Evolutionary conservation across 1,139 yeast genomes (phyloP), one percentile per base, ranked within the genome.

Genomic region (Ogataea hybrid): DNA sequence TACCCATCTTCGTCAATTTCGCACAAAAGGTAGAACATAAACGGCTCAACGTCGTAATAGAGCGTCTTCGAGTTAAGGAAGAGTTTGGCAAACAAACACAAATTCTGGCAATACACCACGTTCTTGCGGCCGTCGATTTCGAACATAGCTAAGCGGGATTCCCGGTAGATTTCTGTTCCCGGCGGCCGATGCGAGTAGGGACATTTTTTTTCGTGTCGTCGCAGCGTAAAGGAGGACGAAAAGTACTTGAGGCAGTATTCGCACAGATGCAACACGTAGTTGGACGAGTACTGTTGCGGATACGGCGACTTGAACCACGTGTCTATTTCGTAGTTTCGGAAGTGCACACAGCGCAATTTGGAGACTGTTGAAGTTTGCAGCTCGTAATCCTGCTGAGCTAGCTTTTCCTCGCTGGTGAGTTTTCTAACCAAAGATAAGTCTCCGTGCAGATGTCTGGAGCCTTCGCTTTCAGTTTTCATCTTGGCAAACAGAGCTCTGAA

Each of bases 231-330:
- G 18, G 85, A 81, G 0, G 90, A 81, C 35, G 73, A 75, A 81
- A 83, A 83, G 61, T 88, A 90, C 62, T 85, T 83, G 46, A 92
- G 66, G 59, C 98, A 92, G 56, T 75, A 81, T 56, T 88, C 95
- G 63, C 98, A 92, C 14, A 92, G 74, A 58, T 81, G 83, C 35
- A 92, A 64, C 4, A 79, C 72, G 34, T 70, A 69, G 39, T 80
- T 76, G 33, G 73, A 74, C 27, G 88, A 78, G 56, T 81, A 86
- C 57, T 88, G 95, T 49, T 85, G 89, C 0, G 98, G 97, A 58
- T 87, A 92, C 1, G 97, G 97, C 0, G 97, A 84, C 4, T 87
- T 78, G 61, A 87, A 89, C 96, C 97, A 88, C 0, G 97, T 87
- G 48, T 83, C 84, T 21, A 90, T 86, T 59, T 83, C 90, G 58